These are phyloP conservation scores for Sporothrix variecibatus DNA, from an alignment of 2,329 filamentous ascomycete species.

Conservation along the genomic window DNA sequence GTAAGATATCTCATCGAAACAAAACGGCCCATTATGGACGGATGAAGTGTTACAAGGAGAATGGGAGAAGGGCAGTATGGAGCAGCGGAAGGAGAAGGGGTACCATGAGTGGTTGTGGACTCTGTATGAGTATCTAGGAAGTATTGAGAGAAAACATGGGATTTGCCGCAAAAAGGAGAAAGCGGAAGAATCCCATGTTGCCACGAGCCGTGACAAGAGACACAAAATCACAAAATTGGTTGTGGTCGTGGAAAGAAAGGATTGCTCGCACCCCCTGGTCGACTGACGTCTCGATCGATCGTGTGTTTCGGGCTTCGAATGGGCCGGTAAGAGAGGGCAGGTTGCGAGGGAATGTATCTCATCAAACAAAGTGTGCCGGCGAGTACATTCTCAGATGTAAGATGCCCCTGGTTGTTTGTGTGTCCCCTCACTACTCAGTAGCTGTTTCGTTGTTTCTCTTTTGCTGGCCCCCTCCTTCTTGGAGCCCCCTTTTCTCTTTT, in stretches of 20 bases:
- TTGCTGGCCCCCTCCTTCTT: background rate
- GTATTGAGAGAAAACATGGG: background rate
- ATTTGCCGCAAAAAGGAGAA: background rate
- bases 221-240: background rate
- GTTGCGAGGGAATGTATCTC: background rate
- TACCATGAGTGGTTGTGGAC: background rate
- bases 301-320: constrained; percentile 29
- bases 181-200: constrained; percentile 10
- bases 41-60: constrained; percentile 20
- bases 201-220: background rate
- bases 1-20: constrained; percentile 17
- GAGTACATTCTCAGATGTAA: background rate
- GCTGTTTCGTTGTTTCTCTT: constrained; percentile 24
- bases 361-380: background rate
- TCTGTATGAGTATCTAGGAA: background rate
- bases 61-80: background rate
- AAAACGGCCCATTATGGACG: constrained; percentile 17
- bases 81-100: background rate
- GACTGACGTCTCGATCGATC: constrained; percentile 27
- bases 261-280: constrained; percentile 2
- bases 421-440: background rate
- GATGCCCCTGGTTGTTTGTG: constrained; percentile 4
- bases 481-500: constrained; percentile 2
- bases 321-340: constrained; percentile 24
- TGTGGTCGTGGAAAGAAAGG: background rate